phyloP scores from a whole-genome alignment of 73 alveolate genomes.

The Uronychia binucleata region DNA sequence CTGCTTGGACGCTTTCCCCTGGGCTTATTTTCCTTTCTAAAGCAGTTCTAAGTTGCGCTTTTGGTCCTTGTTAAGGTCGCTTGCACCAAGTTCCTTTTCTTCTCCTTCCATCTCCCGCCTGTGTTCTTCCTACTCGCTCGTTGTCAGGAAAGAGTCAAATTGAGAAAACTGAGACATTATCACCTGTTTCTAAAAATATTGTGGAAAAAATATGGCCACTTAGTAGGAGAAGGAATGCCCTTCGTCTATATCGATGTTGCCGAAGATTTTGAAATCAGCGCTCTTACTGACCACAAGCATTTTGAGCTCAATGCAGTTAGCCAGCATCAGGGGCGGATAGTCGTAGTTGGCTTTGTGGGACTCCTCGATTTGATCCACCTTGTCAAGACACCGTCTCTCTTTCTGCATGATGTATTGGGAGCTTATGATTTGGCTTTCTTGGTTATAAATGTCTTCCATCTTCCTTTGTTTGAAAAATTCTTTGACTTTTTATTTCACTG shows the following conservation, averaged over 20 bases:
- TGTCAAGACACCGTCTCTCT: slow-evolving; percentile 16
- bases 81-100: slow-evolving; percentile 12
- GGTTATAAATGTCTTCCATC: slow-evolving; percentile 5
- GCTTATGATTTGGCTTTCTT: slow-evolving; percentile 11
- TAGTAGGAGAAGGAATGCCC: slow-evolving; percentile 75
- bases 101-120: slow-evolving; percentile 1
- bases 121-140: slow-evolving; percentile 16
- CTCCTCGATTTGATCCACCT: slow-evolving; percentile 6
- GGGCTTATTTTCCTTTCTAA: slow-evolving; percentile 9
- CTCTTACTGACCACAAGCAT: slow-evolving; percentile 36
- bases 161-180: slow-evolving; percentile 43
- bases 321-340: slow-evolving; percentile 43
- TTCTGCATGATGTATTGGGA: slow-evolving; percentile 8
- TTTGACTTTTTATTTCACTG: neutral
- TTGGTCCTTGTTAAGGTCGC: slow-evolving; percentile 19
- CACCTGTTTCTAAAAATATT: slow-evolving; percentile 51
- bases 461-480: slow-evolving; percentile 4
- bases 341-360: slow-evolving; percentile 48
- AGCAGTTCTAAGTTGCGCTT: slow-evolving; percentile 17
- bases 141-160: slow-evolving; percentile 47
- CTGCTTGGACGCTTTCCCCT: neutral
- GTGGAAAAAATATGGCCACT: slow-evolving; percentile 63
- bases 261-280: slow-evolving; percentile 50
- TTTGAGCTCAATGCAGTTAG: slow-evolving; percentile 45
- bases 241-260: slow-evolving; percentile 67